These are phyloP conservation scores for Podospora sp. DNA, from an alignment of 495 filamentous ascomycete species.

Conservation along the genomic window DNA sequence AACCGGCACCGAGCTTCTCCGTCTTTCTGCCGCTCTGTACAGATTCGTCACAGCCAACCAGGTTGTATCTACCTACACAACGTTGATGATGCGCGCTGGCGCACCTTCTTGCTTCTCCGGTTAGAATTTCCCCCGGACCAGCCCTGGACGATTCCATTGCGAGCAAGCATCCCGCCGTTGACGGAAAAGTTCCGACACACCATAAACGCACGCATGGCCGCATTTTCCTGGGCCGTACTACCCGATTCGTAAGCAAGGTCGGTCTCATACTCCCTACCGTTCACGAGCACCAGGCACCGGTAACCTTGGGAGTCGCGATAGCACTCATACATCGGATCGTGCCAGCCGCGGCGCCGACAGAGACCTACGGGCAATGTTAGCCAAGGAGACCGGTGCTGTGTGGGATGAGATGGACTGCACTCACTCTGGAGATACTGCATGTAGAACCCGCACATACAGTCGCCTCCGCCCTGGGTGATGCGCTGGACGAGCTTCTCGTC, in stretches of 20 bases:
- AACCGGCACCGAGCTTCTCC: too few species aligned
- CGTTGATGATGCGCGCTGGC: too few species aligned
- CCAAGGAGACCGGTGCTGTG: not conserved
- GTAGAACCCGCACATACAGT: not conserved
- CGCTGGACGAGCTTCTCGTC: too few species aligned
- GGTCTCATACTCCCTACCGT: conserved; percentile 94
- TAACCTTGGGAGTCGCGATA: conserved; percentile 72
- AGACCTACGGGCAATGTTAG: conserved; percentile 68
- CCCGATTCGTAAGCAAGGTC: conserved; percentile 79
- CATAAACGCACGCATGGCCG: conserved; percentile 95
- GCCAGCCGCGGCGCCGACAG: conserved; percentile 94
- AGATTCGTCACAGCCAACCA: too few species aligned
- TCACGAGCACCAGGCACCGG: conserved; percentile 90
- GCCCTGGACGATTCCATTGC: conserved; percentile 82
- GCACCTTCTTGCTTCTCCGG: too few species aligned
- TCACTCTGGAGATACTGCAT: not conserved
- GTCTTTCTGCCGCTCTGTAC: too few species aligned
- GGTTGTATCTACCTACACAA: too few species aligned
- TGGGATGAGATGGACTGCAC: not conserved
- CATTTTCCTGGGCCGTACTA: conserved; percentile 84
- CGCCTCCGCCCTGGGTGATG: too few species aligned
- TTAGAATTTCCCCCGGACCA: too few species aligned
- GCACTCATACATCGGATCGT: conserved; percentile 85
- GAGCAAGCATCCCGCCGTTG: conserved; percentile 89
- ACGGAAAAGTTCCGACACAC: conserved; percentile 98